phyloP scores from a whole-genome alignment of 305 asterid genomes.

The Fraxinus baroniana region DNA sequence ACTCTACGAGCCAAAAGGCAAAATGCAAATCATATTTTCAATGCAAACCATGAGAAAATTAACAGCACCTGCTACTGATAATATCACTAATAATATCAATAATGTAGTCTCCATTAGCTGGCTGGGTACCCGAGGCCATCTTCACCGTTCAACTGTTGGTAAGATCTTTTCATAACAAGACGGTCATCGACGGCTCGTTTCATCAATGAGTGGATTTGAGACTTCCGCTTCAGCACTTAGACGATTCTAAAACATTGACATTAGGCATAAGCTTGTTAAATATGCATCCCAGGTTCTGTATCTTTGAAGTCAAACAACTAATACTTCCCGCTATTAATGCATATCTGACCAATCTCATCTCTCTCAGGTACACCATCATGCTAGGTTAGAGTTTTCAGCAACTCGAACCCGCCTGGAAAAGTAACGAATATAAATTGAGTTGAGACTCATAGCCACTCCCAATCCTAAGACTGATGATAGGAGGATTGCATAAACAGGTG shows the following conservation, averaged over 20 bases:
- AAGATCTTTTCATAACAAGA: not conserved
- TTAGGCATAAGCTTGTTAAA: not conserved
- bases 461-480: slow-evolving; percentile 62
- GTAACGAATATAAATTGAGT: slow-evolving; percentile 42
- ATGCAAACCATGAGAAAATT: not conserved
- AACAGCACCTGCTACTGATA: not conserved
- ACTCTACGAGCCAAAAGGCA: not conserved
- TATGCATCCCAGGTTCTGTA: not conserved
- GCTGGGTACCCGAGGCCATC: not conserved
- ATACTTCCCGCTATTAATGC: slow-evolving; percentile 2
- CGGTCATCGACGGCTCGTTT: not conserved
- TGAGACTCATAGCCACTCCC: slow-evolving; percentile 54
- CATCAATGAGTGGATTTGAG: not conserved
- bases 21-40: not conserved
- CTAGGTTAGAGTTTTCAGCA: slow-evolving; percentile 38
- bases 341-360: not conserved
- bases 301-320: slow-evolving; percentile 9
- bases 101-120: not conserved
- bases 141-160: not conserved
- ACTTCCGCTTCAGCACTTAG: not conserved
- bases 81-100: not conserved
- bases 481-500: slow-evolving; percentile 59
- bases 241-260: not conserved
- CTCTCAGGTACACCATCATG: slow-evolving; percentile 31
- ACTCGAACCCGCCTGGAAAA: slow-evolving; percentile 46